Base-by-base conservation (phyloP, 768 basidiomycete genomes). In the Russula foetens region DNA sequence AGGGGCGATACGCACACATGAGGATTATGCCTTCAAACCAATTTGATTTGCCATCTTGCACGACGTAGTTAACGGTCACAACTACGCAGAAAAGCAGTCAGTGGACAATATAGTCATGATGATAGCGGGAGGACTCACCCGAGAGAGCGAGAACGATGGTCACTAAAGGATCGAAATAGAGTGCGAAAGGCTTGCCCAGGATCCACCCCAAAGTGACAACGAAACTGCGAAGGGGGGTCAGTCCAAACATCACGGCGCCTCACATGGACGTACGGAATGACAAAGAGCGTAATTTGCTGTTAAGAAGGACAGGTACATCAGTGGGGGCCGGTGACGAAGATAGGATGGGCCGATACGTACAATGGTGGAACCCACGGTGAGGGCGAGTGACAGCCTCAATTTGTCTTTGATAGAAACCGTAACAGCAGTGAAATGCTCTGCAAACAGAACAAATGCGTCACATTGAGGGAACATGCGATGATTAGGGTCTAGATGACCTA, bases 101-200 rank as follows among this genome's bases (percentile, higher is more conserved):
- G 35, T 35, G 31, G 31, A 44, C 35, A 53, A 43, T 43, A 51
- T 8, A 53, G 45, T 54, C n/a, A 35, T 15, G 23, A 31, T 31
- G 21, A 39, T 38, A 23, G 1, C 4, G 26, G n/a, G 11, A 19
- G 24, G 31, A 63, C 71, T 55, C 63, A 79, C 76, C 77, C 43
- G 77, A 68, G 19, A 80, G 71, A 69, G 80, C 81, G 39, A 81
- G 69, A 6, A 84, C 84, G 47, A 95, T 75, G 1, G 88, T 86
- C 75, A 95, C 90, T 69, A 88, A 94, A 2, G 92, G 89, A 70
- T 96, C 94, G 68, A 96, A 95, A 38, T 94, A 77, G 56, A 95
- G 75, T 17, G 84, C 84, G 53, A 90, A 69, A 11, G 90, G 88
- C 68, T 92, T 93, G 56, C 84, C 85, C 51, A 94, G 74, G 26